Percentiles rank a stretch among this genome's conserved stretches.
These are phyloP conservation scores for Rhodotorula sp. DNA, from an alignment of 1,284 basidiomycete genomes.

Conservation along the genomic window DNA sequence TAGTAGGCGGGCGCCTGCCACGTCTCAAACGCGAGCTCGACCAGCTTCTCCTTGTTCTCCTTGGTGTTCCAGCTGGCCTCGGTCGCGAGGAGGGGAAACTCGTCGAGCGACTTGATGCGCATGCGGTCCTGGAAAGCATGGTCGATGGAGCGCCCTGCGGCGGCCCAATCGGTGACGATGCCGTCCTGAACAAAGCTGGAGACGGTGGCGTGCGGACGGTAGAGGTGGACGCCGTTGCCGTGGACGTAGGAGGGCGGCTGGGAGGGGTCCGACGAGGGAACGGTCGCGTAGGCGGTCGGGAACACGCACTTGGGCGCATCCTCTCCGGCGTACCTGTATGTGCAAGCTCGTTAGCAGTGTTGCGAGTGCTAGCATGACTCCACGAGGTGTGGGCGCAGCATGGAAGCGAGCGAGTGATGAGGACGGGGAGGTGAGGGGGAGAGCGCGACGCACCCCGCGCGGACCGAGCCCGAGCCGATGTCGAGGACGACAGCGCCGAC, in stretches of 20 bases:
- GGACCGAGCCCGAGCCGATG: constrained; percentile 83
- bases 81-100: constrained; percentile 90
- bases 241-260: constrained; percentile 37
- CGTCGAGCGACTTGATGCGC: constrained; percentile 54
- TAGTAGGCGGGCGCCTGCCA: constrained; percentile 95
- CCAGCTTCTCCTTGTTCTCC: constrained; percentile 85
- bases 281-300: constrained; percentile 85
- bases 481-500: constrained; percentile 95
- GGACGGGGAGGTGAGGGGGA: not conserved
- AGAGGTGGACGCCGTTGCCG: constrained; percentile 61
- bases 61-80: constrained; percentile 96
- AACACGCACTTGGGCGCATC: constrained; percentile 92
- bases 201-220: constrained; percentile 85
- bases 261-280: constrained; percentile 49
- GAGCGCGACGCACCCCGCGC: constrained; percentile 66
- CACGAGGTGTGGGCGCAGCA: not conserved
- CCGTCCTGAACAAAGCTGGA: constrained; percentile 82
- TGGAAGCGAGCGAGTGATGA: not conserved
- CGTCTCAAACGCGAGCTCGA: constrained; percentile 96
- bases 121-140: constrained; percentile 44
- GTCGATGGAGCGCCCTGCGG: constrained; percentile 40
- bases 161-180: constrained; percentile 54
- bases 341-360: not conserved
- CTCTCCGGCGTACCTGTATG: constrained; percentile 78
- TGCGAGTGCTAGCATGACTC: not conserved